Evolutionary conservation across 1,139 yeast genomes (phyloP), one percentile per base, ranked within the genome.

Genomic region (Debaryomyces psychrophilus): DNA sequence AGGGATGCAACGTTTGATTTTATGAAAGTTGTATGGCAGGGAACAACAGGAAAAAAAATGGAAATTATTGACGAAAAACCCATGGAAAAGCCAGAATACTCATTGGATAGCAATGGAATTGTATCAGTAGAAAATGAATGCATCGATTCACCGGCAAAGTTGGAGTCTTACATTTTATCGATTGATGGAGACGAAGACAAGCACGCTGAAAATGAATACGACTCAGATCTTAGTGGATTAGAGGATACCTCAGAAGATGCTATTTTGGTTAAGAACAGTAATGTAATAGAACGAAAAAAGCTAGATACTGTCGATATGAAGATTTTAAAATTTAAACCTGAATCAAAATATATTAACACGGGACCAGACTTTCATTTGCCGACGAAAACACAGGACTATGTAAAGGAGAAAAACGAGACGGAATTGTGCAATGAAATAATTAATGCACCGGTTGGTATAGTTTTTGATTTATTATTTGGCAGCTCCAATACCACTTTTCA

Each of bases 1-100:
- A 73, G 98, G 51, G 97, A 92, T 61, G 67, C 82, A 2, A 87
- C 96, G 0, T 81, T 79, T 54, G 88, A 85, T 44, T 79, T 90
- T 51, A 72, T 93, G 56, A 77, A 74, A 44, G 74, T 81, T 0
- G 71, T 84, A 2, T 84, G 90, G 90, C 60, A 64, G 50, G 58
- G 58, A 25, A 51, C 58, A 7, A 65, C 70, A 4, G 71, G 70
- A 1, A 58, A 51, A 38, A 52, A 43, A 14, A 55, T 61, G 60
- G 41, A 48, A 39, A 39, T 36, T 5, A 35, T 40, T 12, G 50
- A 44, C 15, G 43, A 43, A 31, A 31, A 36, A 9, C 31, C 36
- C 9, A 11, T 28, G 5, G 33, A 43, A 20, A 45, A 34, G 18
- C 18, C 46, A 8, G 51, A 45, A 6, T 54, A 56, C n/a, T 52